Evolutionary conservation across 768 basidiomycete species (phyloP).

Genomic region (Pisolithus microcarpus): DNA sequence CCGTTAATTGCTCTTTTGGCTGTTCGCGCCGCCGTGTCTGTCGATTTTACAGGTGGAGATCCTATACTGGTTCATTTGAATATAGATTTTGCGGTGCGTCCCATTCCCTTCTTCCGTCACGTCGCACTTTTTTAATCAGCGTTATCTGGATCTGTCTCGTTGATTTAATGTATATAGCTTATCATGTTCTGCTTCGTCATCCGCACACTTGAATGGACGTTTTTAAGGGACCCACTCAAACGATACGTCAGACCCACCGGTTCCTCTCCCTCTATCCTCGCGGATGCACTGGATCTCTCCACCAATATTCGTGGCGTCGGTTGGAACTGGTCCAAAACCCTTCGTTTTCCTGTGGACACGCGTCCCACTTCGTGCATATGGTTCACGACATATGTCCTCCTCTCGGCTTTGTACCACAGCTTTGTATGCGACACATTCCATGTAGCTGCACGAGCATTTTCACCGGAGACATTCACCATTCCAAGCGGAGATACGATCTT

Average conservation of each 20-base stretch:
- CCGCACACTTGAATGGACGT: slow-evolving; percentile 7
- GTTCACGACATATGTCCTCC: slow-evolving; percentile 33
- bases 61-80: not conserved
- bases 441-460: slow-evolving; percentile 39
- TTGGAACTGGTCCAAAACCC: slow-evolving; percentile 48
- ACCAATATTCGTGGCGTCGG: slow-evolving; percentile 50
- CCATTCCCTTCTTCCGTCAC: too few relatives aligned
- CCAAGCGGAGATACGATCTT: slow-evolving; percentile 26
- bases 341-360: slow-evolving; percentile 28
- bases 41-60: not conserved
- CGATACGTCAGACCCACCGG: not conserved
- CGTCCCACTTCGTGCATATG: slow-evolving; percentile 31
- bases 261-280: not conserved
- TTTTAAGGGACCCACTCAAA: not conserved
- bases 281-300: slow-evolving; percentile 44
- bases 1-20: slow-evolving; percentile 21
- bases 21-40: not conserved
- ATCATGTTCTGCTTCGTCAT: slow-evolving; percentile 1
- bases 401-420: slow-evolving; percentile 29
- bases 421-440: slow-evolving; percentile 41
- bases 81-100: not conserved
- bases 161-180: not conserved
- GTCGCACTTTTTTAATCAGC: too few relatives aligned
- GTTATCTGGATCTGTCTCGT: too few relatives aligned
- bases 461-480: slow-evolving; percentile 28